Conservation (phyloP, 2,329 filamentous ascomycete species). For the Celoporthe dispersa region DNA sequence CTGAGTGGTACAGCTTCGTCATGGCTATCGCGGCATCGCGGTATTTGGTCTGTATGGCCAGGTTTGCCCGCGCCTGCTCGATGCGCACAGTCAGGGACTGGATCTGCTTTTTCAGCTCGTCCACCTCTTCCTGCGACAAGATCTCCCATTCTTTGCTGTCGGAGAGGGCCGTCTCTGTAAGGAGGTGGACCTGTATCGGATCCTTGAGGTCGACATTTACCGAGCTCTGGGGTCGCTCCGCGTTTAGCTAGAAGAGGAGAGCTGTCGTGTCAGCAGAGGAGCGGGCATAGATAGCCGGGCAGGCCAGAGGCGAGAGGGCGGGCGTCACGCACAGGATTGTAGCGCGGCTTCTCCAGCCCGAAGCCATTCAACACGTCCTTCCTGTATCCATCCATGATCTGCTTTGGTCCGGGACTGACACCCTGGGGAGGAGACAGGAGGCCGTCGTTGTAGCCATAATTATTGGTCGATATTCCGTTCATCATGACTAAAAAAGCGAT, state of each 20-base stretch:
- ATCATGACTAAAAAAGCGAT: constrained; percentile 23
- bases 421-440: constrained; percentile 33
- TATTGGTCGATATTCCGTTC: constrained; percentile 26
- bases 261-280: constrained; percentile 26
- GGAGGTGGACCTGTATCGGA: constrained; percentile 82
- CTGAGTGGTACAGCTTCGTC: constrained; percentile 70
- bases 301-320: not conserved
- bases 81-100: constrained; percentile 74
- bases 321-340: constrained; percentile 58
- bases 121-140: constrained; percentile 88
- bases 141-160: constrained; percentile 88
- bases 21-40: constrained; percentile 91
- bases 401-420: constrained; percentile 47
- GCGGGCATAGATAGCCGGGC: not conserved
- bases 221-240: constrained; percentile 58
- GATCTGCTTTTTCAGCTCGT: constrained; percentile 86
- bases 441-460: constrained; percentile 37
- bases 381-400: constrained; percentile 63
- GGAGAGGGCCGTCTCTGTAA: constrained; percentile 89
- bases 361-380: constrained; percentile 59
- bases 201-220: constrained; percentile 67
- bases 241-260: constrained; percentile 49
- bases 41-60: constrained; percentile 90
- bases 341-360: constrained; percentile 57
- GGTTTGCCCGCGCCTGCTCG: constrained; percentile 78